A percentile compares a stretch with the other conserved stretches of the same genome.
Conservation (phyloP, 2,329 filamentous ascomycete species). For the Talaromyces sp. region DNA sequence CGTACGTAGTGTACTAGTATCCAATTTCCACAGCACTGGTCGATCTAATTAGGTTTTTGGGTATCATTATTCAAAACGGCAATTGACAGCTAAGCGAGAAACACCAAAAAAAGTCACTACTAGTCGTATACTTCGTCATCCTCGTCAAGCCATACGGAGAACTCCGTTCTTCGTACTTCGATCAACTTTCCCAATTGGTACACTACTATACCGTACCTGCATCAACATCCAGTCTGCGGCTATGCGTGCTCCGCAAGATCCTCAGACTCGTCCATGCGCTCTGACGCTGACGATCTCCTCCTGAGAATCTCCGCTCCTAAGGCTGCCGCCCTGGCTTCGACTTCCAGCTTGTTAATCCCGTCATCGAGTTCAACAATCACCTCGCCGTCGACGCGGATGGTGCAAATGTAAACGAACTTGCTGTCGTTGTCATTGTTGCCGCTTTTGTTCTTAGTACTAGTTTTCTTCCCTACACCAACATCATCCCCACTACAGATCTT, state of each 20-base stretch:
- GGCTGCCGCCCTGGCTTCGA: constrained; percentile 11
- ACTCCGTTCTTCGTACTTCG: no score
- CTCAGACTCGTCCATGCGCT: background rate
- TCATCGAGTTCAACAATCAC: constrained; percentile 9
- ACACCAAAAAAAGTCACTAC: no score
- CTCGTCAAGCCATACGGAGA: background rate
- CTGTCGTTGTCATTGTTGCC: background rate
- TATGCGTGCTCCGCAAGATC: background rate
- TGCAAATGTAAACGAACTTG: constrained; percentile 3
- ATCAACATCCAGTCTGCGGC: background rate
- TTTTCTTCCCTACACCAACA: background rate
- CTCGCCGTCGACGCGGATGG: constrained; percentile 6
- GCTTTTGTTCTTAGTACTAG: no score
- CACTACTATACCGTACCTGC: background rate
- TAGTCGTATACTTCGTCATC: background rate
- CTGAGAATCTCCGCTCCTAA: constrained; percentile 10
- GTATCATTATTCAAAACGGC: background rate
- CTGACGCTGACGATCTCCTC: background rate
- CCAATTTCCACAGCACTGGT: no score
- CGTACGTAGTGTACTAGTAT: no score
- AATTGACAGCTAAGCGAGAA: background rate
- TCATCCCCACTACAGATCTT: background rate
- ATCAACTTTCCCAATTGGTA: background rate
- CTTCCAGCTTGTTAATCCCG: constrained; percentile 11
- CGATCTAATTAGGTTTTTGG: background rate